A percentile compares a stretch with the other conserved stretches of the same genome.
These are phyloP conservation scores for Nicotiana otophora DNA, from an alignment of 257 asterid genomes.

Conservation along the genomic window DNA sequence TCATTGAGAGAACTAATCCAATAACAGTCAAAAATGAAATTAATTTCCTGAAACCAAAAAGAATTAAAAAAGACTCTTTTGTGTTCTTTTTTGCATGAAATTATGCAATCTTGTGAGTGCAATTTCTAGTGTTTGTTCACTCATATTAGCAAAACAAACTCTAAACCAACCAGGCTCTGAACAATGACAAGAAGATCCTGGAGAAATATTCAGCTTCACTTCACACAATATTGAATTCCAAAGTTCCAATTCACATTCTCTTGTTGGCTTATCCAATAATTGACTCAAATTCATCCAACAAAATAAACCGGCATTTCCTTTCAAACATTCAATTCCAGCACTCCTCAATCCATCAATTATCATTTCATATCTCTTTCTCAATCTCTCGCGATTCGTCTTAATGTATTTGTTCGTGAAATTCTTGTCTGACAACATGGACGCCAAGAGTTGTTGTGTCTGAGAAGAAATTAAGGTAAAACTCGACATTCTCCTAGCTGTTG, in stretches of 20 bases:
- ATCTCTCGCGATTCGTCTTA: slow-evolving; percentile 26
- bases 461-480: slow-evolving; percentile 46
- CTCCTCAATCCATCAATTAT: slow-evolving; percentile 27
- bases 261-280: slow-evolving; percentile 26
- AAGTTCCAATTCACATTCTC: slow-evolving; percentile 30
- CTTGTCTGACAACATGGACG: slow-evolving; percentile 30
- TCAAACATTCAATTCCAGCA: slow-evolving; percentile 30
- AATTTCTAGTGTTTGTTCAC: slow-evolving; percentile 31
- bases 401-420: slow-evolving; percentile 25
- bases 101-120: slow-evolving; percentile 39
- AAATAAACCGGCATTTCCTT: slow-evolving; percentile 46
- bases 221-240: slow-evolving; percentile 33
- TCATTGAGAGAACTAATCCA: neutral
- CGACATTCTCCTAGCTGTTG: slow-evolving; percentile 48
- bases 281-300: slow-evolving; percentile 48
- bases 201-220: slow-evolving; percentile 40
- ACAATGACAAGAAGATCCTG: slow-evolving; percentile 51
- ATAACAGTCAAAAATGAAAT: neutral
- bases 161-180: slow-evolving; percentile 55
- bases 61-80: neutral
- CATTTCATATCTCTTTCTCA: slow-evolving; percentile 25
- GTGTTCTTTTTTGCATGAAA: slow-evolving; percentile 30
- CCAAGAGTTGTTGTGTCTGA: slow-evolving; percentile 41
- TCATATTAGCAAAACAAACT: slow-evolving; percentile 50
- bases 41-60: neutral